Percentiles rank a stretch among this genome's conserved stretches.
phyloP scores from a whole-genome alignment of 768 basidiomycete genomes.

The Cytidiella melzeri region DNA sequence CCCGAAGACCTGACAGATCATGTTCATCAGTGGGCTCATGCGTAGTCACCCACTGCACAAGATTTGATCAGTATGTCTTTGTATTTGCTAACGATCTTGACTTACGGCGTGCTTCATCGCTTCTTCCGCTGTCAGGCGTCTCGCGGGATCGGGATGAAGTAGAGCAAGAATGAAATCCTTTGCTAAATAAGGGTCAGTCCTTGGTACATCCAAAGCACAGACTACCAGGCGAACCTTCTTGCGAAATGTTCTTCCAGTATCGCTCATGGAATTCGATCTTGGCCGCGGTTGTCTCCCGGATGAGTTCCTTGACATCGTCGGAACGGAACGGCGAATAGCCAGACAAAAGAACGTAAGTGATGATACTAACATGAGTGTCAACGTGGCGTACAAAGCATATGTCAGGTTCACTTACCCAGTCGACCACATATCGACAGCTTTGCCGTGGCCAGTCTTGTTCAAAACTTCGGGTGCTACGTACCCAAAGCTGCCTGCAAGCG shows the following conservation, averaged over 20 bases:
- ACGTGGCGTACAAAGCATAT: background rate
- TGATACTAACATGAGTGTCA: constrained; percentile 48
- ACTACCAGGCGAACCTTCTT: constrained; percentile 49
- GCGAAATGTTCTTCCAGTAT: constrained; percentile 90
- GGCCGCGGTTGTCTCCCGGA: constrained; percentile 79
- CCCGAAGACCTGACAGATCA: constrained; percentile 74
- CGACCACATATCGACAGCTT: constrained; percentile 92
- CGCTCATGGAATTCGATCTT: constrained; percentile 88
- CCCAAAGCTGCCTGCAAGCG: constrained; percentile 77
- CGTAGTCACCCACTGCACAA: constrained; percentile 68
- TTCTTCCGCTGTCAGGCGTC: constrained; percentile 67
- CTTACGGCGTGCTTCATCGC: constrained; percentile 64
- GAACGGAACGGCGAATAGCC: constrained; percentile 95
- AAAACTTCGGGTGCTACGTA: constrained; percentile 92
- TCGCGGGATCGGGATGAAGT: constrained; percentile 61
- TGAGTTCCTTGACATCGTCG: constrained; percentile 67
- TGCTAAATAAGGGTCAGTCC: too few species aligned
- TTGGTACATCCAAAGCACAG: constrained; percentile 1
- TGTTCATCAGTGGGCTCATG: constrained; percentile 61
- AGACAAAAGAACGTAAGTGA: constrained; percentile 91
- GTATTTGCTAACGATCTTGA: constrained; percentile 6
- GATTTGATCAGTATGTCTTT: too few species aligned
- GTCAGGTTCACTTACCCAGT: constrained; percentile 54
- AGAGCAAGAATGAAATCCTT: constrained; percentile 77
- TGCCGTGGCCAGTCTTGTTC: constrained; percentile 77